Conservation (phyloP, 129 eudicot species). For the Smallanthus sonchifolius region DNA sequence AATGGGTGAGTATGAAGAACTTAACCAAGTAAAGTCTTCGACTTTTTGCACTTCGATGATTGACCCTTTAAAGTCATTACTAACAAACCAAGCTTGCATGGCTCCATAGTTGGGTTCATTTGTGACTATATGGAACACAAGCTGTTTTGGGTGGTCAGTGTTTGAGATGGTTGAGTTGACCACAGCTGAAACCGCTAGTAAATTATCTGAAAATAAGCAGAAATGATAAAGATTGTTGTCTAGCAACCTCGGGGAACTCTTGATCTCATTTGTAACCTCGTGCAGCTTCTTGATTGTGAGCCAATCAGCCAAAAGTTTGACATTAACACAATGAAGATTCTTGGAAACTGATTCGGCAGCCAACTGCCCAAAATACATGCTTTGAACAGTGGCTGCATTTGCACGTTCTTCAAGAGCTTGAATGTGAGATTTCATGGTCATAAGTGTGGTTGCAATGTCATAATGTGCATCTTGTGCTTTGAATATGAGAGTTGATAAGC, state of each 20-base stretch:
- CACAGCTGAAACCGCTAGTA: conserved; percentile 70
- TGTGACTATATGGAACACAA: conserved; percentile 83
- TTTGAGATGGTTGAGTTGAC: conserved; percentile 78
- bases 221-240: conserved; percentile 91
- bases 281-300: conserved; percentile 32
- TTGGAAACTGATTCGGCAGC: conserved; percentile 79
- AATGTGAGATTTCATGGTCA: conserved; percentile 87
- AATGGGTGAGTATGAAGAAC: conserved; percentile 67
- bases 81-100: conserved; percentile 84
- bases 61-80: conserved; percentile 69
- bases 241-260: conserved; percentile 64
- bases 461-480: conserved; percentile 91
- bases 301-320: conserved; percentile 71
- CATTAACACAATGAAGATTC: conserved; percentile 61
- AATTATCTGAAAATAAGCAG: conserved; percentile 77
- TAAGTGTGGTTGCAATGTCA: conserved; percentile 86
- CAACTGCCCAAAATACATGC: conserved; percentile 62
- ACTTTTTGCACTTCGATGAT: conserved; percentile 62
- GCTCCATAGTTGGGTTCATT: conserved; percentile 61
- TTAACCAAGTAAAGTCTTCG: conserved; percentile 73
- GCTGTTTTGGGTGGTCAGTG: conserved; percentile 87
- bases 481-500: conserved; percentile 57
- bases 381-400: conserved; percentile 73
- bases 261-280: conserved; percentile 45
- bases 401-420: conserved; percentile 93